Base-by-base conservation (phyloP, 495 filamentous ascomycete species). In the Penicillium egyptiacum region DNA sequence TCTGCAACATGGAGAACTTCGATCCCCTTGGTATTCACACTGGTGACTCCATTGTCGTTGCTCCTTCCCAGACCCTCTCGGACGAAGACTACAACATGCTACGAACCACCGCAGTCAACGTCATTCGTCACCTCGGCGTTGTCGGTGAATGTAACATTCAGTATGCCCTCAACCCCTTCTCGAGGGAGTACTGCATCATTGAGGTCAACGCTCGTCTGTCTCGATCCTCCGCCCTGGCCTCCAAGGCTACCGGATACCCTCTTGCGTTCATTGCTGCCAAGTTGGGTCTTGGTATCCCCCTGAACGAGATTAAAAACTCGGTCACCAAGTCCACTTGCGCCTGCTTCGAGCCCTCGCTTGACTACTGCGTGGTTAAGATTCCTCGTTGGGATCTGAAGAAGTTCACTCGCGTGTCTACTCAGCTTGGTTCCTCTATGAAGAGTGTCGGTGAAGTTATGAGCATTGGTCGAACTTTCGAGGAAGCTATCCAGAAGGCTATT, bases 1-100 rank as follows among this genome's bases (percentile, higher is more conserved):
- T 98, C 59, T 98, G 94, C 77, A 98, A 98, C 79, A 98, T 98
- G 94, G 94, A 98, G 75, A 98, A 98, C 73, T 98, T 98, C 62
- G 94, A 98, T 75, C 94, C 94, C 58, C 86, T 98, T 30, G 94
- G 94, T 65, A 97, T 98, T 54, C 94, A 98, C 67, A 98, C 94
- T 9, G 94, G 94, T 71, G 94, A 98, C 74, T 97, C 93, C 25
- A 98, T 98, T 66, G 94, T 98, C 53, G 94, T 98, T 20, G 95
- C 94, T 5, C 94, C 94, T 23, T 96, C 91, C 10, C 94, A 98
- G 73, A 98, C 94, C 0, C 83, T 98, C 28, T 94, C 92, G 10
- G 95, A 98, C 58, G 93, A 96, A 68, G 94, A 98, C 70, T 98
- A 98, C 76, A 96, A 97, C 75, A 98, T 98, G 94, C 83, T 98